Evolutionary conservation across 345 rosid genomes (phyloP), one percentile per base, ranked within the genome.

Genomic region (Noccaea bulbosa): DNA sequence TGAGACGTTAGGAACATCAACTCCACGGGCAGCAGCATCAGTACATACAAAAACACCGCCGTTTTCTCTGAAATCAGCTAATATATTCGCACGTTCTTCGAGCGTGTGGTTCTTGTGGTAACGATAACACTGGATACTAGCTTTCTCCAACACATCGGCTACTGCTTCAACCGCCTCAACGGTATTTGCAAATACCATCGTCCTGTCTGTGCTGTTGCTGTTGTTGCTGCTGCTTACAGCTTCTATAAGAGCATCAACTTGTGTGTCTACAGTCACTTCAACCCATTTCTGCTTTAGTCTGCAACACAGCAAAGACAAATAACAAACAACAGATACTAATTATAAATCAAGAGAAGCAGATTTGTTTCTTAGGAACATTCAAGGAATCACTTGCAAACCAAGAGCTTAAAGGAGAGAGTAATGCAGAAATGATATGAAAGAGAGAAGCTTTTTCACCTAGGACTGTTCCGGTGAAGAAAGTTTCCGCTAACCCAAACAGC

Each of bases 11-110:
- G 96, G 97, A 77, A 94, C 85, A 74, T 94, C 99, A 72, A 94
- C 85, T 68, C 99, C 99, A 57, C 99, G 95, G 11, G 99, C 91
- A 63, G 96, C 99, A 8, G 99, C 99, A 84, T 91, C 99, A 45
- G 99, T 94, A 75, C 99, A 91, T 7, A 94, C 93, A 68, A 94
- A 82, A 64, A 89, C 77, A 71, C 99, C 96, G 30, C 97, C 96
- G 17, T 83, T 83, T 72, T 88, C 93, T 77, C 75, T 83, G 73
- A 93, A 93, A 71, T 77, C 81, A 45, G 74, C 79, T 72, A 93
- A 75, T 34, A 83, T 81, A 60, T 83, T 71, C 50, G 94, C 83
- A 72, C 97, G 91, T 32, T 89, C 91, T 38, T 91, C 95, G 15
- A 91, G 81, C n/a, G 90, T 85, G 58, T 75, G 83, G 65, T 83